These are phyloP conservation scores for Globisporangium spiculum DNA, from an alignment of 352 stramenopile species.

Conservation along the genomic window DNA sequence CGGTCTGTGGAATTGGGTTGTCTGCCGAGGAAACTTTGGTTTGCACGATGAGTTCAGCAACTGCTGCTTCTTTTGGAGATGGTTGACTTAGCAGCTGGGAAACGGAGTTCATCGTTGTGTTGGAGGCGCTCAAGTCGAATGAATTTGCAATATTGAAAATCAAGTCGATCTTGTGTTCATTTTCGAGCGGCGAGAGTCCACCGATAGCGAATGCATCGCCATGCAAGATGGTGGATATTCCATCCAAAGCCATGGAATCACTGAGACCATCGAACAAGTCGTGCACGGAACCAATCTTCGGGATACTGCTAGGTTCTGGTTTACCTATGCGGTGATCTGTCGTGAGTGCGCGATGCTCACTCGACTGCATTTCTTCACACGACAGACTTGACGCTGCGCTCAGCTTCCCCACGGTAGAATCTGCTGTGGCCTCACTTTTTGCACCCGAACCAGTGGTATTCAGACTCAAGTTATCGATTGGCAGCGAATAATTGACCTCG, in stretches of 20 bases:
- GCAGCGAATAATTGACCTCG: background rate
- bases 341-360: background rate
- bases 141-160: conserved; percentile 27
- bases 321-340: background rate
- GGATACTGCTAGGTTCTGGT: background rate
- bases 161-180: conserved; percentile 17
- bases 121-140: conserved; percentile 28
- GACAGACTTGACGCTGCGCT: too few species aligned
- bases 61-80: background rate
- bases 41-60: background rate
- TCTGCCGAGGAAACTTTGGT: background rate
- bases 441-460: background rate
- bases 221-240: background rate
- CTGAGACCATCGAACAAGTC: conserved; percentile 8
- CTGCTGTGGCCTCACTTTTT: background rate
- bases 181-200: background rate
- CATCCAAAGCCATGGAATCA: background rate
- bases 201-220: background rate
- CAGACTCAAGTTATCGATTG: background rate
- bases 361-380: background rate
- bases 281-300: background rate
- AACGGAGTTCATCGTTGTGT: conserved; percentile 14
- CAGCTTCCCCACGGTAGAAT: too few species aligned
- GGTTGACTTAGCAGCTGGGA: background rate
- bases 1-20: background rate